phyloP scores from a whole-genome alignment of 768 basidiomycete species.

The Dendrothele bispora region DNA sequence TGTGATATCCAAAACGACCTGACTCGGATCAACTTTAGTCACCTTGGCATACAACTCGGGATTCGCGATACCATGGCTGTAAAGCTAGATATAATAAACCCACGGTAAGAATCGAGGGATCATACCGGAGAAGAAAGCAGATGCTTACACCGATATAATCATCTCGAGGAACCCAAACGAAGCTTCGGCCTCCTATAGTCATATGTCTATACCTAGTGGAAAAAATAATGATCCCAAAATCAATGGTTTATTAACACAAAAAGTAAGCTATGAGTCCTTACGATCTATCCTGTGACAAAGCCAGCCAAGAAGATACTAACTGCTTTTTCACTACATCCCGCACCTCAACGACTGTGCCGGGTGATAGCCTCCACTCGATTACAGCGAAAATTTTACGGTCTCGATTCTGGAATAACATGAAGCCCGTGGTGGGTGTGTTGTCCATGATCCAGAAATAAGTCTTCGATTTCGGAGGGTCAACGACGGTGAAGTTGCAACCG shows the following conservation, averaged over 20 bases:
- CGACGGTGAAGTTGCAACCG: slow-evolving; percentile 41
- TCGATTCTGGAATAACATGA: slow-evolving; percentile 37
- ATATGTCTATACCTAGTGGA: slow-evolving; percentile 2
- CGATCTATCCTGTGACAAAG: slow-evolving; percentile 34
- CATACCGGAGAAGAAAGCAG: not conserved
- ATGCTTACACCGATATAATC: slow-evolving; percentile 22
- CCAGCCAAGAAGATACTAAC: slow-evolving; percentile 38
- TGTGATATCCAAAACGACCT: slow-evolving; percentile 47
- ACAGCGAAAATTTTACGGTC: slow-evolving; percentile 36
- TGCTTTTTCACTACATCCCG: slow-evolving; percentile 33
- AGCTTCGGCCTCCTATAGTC: slow-evolving; percentile 1
- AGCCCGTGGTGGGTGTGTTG: slow-evolving; percentile 29
- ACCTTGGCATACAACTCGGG: slow-evolving; percentile 34
- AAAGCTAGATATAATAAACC: slow-evolving; percentile 15
- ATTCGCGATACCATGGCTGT: slow-evolving; percentile 17
- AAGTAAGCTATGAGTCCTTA: slow-evolving; percentile 16
- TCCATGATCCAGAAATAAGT: slow-evolving; percentile 39
- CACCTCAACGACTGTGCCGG: slow-evolving; percentile 31
- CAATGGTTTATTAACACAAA: too few species aligned
- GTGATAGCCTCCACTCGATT: slow-evolving; percentile 36
- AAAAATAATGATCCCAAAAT: too few species aligned
- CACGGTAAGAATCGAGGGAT: too few species aligned
- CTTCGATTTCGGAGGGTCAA: slow-evolving; percentile 41
- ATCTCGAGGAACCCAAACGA: slow-evolving; percentile 19
- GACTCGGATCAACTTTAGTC: slow-evolving; percentile 26